Conservation (phyloP, 2,329 filamentous ascomycete species). For the Neonectria sp. region DNA sequence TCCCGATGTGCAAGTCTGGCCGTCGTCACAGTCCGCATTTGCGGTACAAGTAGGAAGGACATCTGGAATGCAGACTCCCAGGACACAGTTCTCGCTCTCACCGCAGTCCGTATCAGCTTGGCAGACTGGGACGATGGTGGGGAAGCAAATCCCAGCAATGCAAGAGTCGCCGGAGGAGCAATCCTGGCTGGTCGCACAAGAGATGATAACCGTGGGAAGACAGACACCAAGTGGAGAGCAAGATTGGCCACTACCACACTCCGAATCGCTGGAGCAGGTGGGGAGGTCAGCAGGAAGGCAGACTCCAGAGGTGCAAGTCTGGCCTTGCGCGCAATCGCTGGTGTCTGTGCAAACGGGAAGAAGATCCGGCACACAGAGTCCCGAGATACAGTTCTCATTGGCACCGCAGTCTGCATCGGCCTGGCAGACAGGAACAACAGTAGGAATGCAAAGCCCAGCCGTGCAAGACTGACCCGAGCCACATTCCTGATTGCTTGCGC, state of each 20-base stretch:
- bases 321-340: neutral
- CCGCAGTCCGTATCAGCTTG: neutral
- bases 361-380: conserved; percentile 3
- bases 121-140: conserved; percentile 2
- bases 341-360: neutral
- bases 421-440: neutral
- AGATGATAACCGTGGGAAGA: neutral
- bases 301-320: conserved; percentile 1
- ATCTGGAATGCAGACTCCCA: conserved; percentile 16
- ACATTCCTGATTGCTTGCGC: neutral
- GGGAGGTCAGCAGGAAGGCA: neutral
- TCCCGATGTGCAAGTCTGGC: neutral
- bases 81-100: neutral
- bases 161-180: neutral
- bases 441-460: neutral
- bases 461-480: neutral
- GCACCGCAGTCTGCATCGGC: neutral
- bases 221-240: conserved; percentile 8
- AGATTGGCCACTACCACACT: neutral
- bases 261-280: neutral
- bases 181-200: neutral
- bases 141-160: conserved; percentile 9
- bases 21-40: neutral
- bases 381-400: conserved; percentile 1
- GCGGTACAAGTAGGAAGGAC: neutral